These are phyloP conservation scores for Candida mattraensis DNA, from an alignment of 805 yeast species.

Conservation along the genomic window DNA sequence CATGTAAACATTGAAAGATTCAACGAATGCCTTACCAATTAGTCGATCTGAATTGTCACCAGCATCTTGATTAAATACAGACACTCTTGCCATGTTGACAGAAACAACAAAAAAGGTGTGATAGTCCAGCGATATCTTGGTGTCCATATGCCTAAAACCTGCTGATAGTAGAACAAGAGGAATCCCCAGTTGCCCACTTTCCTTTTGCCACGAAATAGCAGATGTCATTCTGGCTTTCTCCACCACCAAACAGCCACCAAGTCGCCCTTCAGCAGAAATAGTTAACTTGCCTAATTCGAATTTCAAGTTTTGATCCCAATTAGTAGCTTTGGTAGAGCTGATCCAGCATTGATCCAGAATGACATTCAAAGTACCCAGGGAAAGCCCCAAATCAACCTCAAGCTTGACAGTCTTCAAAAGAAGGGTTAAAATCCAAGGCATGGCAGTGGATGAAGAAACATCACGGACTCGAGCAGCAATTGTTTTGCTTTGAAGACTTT, in stretches of 20 bases:
- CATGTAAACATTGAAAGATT: slow-evolving; percentile 56
- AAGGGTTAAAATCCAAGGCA: slow-evolving; percentile 73
- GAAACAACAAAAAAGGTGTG: slow-evolving; percentile 76
- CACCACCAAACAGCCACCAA: slow-evolving; percentile 66
- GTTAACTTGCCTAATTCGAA: slow-evolving; percentile 54
- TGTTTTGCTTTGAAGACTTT: slow-evolving; percentile 24
- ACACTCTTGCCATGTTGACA: slow-evolving; percentile 47
- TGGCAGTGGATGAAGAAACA: slow-evolving; percentile 59
- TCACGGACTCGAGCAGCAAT: slow-evolving; percentile 50
- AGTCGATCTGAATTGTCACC: slow-evolving; percentile 57
- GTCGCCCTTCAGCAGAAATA: slow-evolving; percentile 69
- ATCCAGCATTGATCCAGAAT: slow-evolving; percentile 64
- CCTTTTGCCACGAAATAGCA: slow-evolving; percentile 68
- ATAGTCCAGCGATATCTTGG: slow-evolving; percentile 75
- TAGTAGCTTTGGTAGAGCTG: slow-evolving; percentile 60
- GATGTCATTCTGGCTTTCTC: slow-evolving; percentile 55
- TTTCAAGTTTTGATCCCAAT: slow-evolving; percentile 70
- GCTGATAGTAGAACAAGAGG: slow-evolving; percentile 69
- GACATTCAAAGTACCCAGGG: slow-evolving; percentile 67
- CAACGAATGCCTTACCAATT: slow-evolving; percentile 49
- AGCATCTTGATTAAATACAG: slow-evolving; percentile 69
- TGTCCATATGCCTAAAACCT: slow-evolving; percentile 53
- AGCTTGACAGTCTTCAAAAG: slow-evolving; percentile 52
- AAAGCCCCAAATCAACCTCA: slow-evolving; percentile 76
- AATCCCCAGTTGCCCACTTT: slow-evolving; percentile 41